Percentiles rank a stretch among this genome's conserved stretches.
Evolutionary conservation across 1,284 basidiomycete species (phyloP).

Genomic region (Moesziomyces antarcticus): DNA sequence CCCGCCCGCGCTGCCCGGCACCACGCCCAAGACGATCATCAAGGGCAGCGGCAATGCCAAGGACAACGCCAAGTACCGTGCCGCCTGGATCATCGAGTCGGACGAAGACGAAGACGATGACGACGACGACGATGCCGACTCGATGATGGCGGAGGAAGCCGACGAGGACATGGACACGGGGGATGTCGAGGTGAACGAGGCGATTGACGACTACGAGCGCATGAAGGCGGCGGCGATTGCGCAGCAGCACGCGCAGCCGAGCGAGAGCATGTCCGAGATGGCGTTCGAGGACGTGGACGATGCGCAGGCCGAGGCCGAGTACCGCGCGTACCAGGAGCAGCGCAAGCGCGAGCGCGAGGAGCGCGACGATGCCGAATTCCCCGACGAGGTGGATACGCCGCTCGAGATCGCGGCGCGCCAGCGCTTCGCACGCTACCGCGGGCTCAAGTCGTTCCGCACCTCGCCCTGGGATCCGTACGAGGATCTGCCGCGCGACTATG

Average conservation of each 20-base stretch:
- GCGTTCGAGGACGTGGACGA: slow-evolving; percentile 55
- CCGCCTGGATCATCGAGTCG: slow-evolving; percentile 65
- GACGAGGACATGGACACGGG: slow-evolving; percentile 74
- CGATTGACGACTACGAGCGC: slow-evolving; percentile 84
- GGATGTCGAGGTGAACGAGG: slow-evolving; percentile 78
- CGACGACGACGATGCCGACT: slow-evolving; percentile 84
- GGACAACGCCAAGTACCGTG: slow-evolving; percentile 63
- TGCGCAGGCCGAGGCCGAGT: slow-evolving; percentile 76
- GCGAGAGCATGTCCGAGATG: slow-evolving; percentile 27
- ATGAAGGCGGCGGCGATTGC: slow-evolving; percentile 75
- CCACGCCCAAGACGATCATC: slow-evolving; percentile 62
- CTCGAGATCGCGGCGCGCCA: slow-evolving; percentile 82
- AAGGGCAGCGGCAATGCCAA: slow-evolving; percentile 65
- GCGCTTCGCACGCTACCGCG: slow-evolving; percentile 93
- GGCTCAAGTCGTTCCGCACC: slow-evolving; percentile 90
- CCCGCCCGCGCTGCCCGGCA: slow-evolving; percentile 68
- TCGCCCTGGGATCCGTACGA: slow-evolving; percentile 98
- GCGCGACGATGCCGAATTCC: slow-evolving; percentile 82
- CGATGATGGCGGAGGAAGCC: slow-evolving; percentile 69
- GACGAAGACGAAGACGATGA: slow-evolving; percentile 65
- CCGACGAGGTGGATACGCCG: slow-evolving; percentile 98
- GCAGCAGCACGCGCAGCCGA: slow-evolving; percentile 38
- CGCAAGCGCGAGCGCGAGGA: slow-evolving; percentile 83
- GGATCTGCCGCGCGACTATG: slow-evolving; percentile 93
- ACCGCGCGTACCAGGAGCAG: slow-evolving; percentile 76